Evolutionary conservation across 2,329 filamentous ascomycete genomes (phyloP).

Genomic region (Botryosphaeria dothidea): DNA sequence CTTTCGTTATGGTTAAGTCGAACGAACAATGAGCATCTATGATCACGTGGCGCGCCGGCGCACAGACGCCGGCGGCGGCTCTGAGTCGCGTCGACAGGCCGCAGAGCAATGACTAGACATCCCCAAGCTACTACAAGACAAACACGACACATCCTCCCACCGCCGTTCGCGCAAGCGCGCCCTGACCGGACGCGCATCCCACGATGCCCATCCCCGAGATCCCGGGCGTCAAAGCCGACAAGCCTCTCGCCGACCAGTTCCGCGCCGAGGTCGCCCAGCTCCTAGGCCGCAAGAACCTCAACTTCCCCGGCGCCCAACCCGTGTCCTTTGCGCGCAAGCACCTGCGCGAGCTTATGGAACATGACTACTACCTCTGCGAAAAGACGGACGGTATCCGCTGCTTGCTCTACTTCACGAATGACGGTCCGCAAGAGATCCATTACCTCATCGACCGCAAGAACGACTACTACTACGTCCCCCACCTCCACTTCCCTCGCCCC

Average conservation of each 20-base stretch:
- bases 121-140: not conserved
- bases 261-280: conserved; percentile 73
- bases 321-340: conserved; percentile 87
- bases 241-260: conserved; percentile 48
- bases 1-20: not conserved
- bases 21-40: not conserved
- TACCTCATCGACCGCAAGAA: conserved; percentile 98
- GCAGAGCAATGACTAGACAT: not conserved
- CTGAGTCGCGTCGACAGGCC: conserved; percentile 2
- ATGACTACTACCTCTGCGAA: conserved; percentile 97
- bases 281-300: conserved; percentile 66
- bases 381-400: conserved; percentile 97
- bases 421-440: conserved; percentile 65
- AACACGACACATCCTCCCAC: not conserved
- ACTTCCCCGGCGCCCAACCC: conserved; percentile 88
- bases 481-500: conserved; percentile 77
- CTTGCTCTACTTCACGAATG: conserved; percentile 81
- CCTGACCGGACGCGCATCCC: conserved; percentile 8
- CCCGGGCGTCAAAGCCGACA: conserved; percentile 16
- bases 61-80: not conserved
- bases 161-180: conserved; percentile 3
- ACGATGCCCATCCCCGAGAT: conserved; percentile 20
- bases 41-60: not conserved
- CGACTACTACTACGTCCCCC: conserved; percentile 85
- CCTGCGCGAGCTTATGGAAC: conserved; percentile 73